A percentile compares a stretch with the other conserved stretches of the same genome.
These are phyloP conservation scores for Botryotinia calthae DNA, from an alignment of 2,329 filamentous ascomycete genomes.

Conservation along the genomic window DNA sequence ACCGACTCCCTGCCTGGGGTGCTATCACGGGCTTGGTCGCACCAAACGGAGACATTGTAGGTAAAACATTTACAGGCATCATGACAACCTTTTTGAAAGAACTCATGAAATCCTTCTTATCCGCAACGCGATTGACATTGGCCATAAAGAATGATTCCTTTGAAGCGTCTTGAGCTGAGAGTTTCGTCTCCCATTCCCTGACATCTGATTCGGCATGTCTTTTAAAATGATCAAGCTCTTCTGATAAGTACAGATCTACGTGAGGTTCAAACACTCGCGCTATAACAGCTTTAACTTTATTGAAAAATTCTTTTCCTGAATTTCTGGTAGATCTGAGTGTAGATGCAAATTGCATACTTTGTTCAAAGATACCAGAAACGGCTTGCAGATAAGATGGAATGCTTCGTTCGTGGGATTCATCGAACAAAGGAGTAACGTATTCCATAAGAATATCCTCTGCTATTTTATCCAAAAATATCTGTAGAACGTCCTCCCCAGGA, in stretches of 20 bases:
- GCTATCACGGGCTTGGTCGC: conserved; percentile 37
- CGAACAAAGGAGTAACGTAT: conserved; percentile 80
- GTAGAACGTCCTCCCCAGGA: conserved; percentile 67
- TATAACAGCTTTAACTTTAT: conserved; percentile 66
- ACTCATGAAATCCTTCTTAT: conserved; percentile 92
- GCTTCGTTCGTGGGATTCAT: conserved; percentile 77
- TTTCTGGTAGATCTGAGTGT: conserved; percentile 66
- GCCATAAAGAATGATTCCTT: conserved; percentile 95
- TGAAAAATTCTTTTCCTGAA: conserved; percentile 57
- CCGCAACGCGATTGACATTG: conserved; percentile 88
- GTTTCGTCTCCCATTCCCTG: conserved; percentile 82
- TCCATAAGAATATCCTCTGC: conserved; percentile 80
- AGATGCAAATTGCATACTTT: conserved; percentile 74
- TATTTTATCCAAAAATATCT: conserved; percentile 76
- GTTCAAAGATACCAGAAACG: conserved; percentile 83
- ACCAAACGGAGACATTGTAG: conserved; percentile 58
- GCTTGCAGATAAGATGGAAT: conserved; percentile 79
- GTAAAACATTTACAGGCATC: conserved; percentile 93
- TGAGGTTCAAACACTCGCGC: conserved; percentile 82
- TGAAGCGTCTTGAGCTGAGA: conserved; percentile 85
- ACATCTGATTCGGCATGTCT: conserved; percentile 75
- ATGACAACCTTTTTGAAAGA: conserved; percentile 99
- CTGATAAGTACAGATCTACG: conserved; percentile 87
- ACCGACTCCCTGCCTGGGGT: conserved; percentile 27
- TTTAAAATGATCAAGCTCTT: conserved; percentile 85